A percentile compares a stretch with the other conserved stretches of the same genome.
phyloP scores from a whole-genome alignment of 2,329 filamentous ascomycete species.

The Fusarium tricinctum region DNA sequence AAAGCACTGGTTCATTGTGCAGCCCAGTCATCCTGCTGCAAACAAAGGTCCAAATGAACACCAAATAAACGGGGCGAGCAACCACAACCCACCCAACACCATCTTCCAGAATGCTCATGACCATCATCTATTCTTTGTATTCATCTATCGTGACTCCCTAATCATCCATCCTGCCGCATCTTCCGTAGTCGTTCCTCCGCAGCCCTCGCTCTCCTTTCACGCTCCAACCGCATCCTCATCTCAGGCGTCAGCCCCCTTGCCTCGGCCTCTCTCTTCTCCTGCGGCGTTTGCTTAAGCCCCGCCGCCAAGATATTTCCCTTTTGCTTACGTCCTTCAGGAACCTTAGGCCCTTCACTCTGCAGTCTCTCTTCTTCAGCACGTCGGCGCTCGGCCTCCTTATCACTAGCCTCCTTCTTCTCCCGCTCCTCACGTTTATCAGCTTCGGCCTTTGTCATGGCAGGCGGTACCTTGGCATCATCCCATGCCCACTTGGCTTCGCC shows the following conservation, averaged over 20 bases:
- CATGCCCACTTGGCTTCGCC: constrained; percentile 85
- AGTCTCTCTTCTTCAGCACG: constrained; percentile 82
- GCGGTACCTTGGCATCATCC: constrained; percentile 80
- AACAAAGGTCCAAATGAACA: background rate
- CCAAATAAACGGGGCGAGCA: background rate
- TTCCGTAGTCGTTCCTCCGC: constrained; percentile 87
- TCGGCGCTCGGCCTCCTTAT: constrained; percentile 77
- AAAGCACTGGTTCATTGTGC: background rate
- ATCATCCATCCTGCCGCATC: constrained; percentile 58
- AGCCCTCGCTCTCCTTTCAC: constrained; percentile 90
- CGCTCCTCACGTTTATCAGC: constrained; percentile 76
- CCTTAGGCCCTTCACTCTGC: constrained; percentile 73
- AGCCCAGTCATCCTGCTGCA: background rate
- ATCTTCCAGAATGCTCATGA: background rate
- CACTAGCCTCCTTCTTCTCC: constrained; percentile 77
- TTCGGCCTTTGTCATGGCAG: constrained; percentile 77
- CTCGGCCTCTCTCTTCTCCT: constrained; percentile 88
- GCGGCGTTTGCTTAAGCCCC: constrained; percentile 76
- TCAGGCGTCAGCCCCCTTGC: constrained; percentile 87
- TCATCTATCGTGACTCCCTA: background rate
- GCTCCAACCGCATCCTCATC: constrained; percentile 85
- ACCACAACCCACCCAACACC: background rate
- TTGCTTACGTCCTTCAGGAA: constrained; percentile 62
- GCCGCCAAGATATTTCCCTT: constrained; percentile 67
- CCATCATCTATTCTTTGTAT: constrained; percentile 3